These are phyloP conservation scores for Tilletia walkeri DNA, from an alignment of 1,284 basidiomycete genomes.

Conservation along the genomic window DNA sequence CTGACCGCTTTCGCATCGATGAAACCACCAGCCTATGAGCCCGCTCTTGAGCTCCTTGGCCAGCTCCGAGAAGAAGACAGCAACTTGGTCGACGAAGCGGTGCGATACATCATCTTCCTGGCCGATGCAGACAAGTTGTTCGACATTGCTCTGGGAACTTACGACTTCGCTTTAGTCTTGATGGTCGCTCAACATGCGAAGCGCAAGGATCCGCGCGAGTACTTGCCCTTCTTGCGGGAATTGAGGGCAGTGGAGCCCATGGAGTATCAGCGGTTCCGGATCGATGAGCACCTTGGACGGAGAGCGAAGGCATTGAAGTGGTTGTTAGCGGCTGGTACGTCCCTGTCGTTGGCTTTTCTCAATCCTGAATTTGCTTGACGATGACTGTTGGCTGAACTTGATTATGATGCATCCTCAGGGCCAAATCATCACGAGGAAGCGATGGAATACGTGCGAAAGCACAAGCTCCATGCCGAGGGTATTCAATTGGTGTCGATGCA, in stretches of 20 bases:
- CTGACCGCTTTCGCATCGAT: constrained; percentile 91
- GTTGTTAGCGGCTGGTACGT: constrained; percentile 70
- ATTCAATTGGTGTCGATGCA: constrained; percentile 31
- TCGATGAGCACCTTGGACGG: constrained; percentile 87
- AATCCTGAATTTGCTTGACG: too few species aligned
- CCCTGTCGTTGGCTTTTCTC: too few species aligned
- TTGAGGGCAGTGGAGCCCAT: constrained; percentile 73
- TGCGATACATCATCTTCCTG: constrained; percentile 98
- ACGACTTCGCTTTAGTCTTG: constrained; percentile 91
- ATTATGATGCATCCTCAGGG: not conserved
- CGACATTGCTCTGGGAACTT: constrained; percentile 95
- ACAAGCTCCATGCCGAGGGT: constrained; percentile 65
- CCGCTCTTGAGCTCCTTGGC: constrained; percentile 74
- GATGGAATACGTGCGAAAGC: constrained; percentile 72
- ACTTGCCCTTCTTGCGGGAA: constrained; percentile 90
- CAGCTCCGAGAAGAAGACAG: constrained; percentile 71
- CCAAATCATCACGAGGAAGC: constrained; percentile 73
- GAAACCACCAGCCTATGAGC: constrained; percentile 84
- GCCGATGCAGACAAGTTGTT: constrained; percentile 89
- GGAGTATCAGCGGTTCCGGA: constrained; percentile 80
- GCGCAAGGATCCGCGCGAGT: constrained; percentile 95
- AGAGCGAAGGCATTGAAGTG: constrained; percentile 73
- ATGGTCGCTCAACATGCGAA: constrained; percentile 97
- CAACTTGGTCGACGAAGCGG: constrained; percentile 83
- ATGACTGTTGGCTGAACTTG: not conserved